A percentile compares a stretch with the other conserved stretches of the same genome.
Conservation (phyloP, 805 yeast genomes). For the Barnettozyma wickerhamii region DNA sequence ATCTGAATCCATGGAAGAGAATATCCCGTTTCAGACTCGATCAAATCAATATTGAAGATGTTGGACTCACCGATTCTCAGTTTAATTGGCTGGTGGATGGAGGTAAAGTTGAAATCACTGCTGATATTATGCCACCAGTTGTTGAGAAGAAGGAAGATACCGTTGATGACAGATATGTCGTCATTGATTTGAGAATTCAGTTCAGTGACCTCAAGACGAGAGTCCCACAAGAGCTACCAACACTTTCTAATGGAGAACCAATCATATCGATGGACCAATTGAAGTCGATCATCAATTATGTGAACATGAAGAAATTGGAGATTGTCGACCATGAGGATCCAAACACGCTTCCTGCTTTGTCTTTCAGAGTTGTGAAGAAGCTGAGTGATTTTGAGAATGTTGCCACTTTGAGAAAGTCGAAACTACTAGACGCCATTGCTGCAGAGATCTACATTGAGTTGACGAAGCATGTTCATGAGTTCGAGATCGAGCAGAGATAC, state of each 20-base stretch:
- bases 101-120: slow-evolving; percentile 65
- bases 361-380: slow-evolving; percentile 43
- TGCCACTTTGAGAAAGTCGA: slow-evolving; percentile 36
- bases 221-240: slow-evolving; percentile 45
- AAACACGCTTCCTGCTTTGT: slow-evolving; percentile 27
- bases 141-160: slow-evolving; percentile 29
- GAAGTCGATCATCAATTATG: slow-evolving; percentile 55
- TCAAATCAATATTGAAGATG: slow-evolving; percentile 32
- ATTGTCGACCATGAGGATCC: slow-evolving; percentile 14
- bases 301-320: slow-evolving; percentile 41
- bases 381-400: slow-evolving; percentile 39
- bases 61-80: slow-evolving; percentile 30
- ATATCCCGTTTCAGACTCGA: slow-evolving; percentile 43
- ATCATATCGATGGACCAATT: slow-evolving; percentile 56
- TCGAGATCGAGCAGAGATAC: slow-evolving; percentile 40
- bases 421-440: slow-evolving; percentile 45
- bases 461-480: slow-evolving; percentile 47
- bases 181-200: slow-evolving; percentile 61
- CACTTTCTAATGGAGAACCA: slow-evolving; percentile 48
- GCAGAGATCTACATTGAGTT: slow-evolving; percentile 57
- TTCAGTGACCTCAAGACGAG: slow-evolving; percentile 59
- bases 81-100: slow-evolving; percentile 75
- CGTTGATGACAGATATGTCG: slow-evolving; percentile 44
- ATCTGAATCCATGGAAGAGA: slow-evolving; percentile 43
- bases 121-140: slow-evolving; percentile 69